phyloP scores from a whole-genome alignment of 2,329 filamentous ascomycete genomes.

The Ophiostoma ulmi region DNA sequence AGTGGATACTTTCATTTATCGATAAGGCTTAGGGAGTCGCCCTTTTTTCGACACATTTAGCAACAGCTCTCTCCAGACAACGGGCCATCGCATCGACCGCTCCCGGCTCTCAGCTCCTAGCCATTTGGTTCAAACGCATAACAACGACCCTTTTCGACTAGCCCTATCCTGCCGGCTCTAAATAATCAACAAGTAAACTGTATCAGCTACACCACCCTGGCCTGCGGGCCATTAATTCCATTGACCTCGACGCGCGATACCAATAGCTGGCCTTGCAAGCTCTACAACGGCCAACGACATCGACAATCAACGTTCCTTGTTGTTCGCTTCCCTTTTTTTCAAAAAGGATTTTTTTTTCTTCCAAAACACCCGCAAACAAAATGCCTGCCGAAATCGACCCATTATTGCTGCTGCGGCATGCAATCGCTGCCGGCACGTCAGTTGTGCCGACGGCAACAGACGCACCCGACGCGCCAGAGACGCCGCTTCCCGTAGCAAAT shows the following conservation, averaged over 20 bases:
- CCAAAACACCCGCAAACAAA: not conserved
- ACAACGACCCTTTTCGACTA: not conserved
- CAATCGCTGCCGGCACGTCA: slow-evolving; percentile 65
- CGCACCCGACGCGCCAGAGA: slow-evolving; percentile 57
- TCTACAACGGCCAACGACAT: not conserved
- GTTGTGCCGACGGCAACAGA: slow-evolving; percentile 70
- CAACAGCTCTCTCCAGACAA: not conserved
- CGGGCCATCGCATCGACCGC: not conserved
- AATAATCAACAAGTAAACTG: not conserved
- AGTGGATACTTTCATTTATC: not conserved
- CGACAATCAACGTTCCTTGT: not conserved
- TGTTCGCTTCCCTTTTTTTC: not conserved
- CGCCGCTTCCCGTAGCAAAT: slow-evolving; percentile 67
- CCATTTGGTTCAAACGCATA: not conserved
- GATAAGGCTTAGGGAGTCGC: not conserved
- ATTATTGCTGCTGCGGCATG: slow-evolving; percentile 75
- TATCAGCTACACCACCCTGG: slow-evolving; percentile 4
- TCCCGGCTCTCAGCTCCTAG: not conserved
- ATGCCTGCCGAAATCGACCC: slow-evolving; percentile 50
- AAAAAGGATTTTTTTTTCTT: too few relatives aligned
- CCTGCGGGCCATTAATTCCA: slow-evolving; percentile 21
- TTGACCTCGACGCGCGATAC: slow-evolving; percentile 13
- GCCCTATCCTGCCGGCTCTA: not conserved
- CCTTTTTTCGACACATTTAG: not conserved
- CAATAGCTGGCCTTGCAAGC: not conserved